These are phyloP conservation scores for Ustilago loliicola DNA, from an alignment of 1,284 basidiomycete genomes.

Conservation along the genomic window DNA sequence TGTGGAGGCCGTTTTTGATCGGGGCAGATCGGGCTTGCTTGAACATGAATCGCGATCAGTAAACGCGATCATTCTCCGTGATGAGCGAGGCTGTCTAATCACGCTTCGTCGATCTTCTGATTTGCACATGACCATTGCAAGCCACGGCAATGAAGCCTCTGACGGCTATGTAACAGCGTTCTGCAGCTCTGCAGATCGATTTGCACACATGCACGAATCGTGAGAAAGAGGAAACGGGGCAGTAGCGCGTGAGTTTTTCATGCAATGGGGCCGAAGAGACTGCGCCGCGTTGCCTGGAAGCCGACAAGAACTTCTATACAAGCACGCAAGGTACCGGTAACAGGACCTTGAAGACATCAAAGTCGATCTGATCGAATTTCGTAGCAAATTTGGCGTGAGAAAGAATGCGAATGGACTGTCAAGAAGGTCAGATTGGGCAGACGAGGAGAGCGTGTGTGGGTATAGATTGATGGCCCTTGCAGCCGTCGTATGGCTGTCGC, in stretches of 20 bases:
- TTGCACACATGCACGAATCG: neutral
- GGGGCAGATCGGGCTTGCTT: neutral
- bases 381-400: neutral
- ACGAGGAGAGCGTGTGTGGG: slow-evolving; percentile 2
- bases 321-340: no score
- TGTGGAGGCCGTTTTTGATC: slow-evolving; percentile 1
- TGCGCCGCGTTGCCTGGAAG: neutral
- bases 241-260: neutral
- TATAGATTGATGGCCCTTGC: slow-evolving; percentile 2
- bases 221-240: neutral
- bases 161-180: neutral
- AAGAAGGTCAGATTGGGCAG: neutral
- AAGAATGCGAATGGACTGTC: neutral
- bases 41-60: no score
- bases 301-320: neutral
- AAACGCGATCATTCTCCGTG: no score
- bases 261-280: neutral
- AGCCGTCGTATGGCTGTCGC: neutral
- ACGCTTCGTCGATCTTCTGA: neutral
- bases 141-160: neutral
- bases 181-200: neutral
- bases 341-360: neutral
- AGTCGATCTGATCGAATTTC: neutral
- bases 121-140: neutral
- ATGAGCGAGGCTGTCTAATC: no score